Evolutionary conservation across 225 moss, liverwort and hornwort species (phyloP).

Genomic region (Pseudisothecium myosuroides): DNA sequence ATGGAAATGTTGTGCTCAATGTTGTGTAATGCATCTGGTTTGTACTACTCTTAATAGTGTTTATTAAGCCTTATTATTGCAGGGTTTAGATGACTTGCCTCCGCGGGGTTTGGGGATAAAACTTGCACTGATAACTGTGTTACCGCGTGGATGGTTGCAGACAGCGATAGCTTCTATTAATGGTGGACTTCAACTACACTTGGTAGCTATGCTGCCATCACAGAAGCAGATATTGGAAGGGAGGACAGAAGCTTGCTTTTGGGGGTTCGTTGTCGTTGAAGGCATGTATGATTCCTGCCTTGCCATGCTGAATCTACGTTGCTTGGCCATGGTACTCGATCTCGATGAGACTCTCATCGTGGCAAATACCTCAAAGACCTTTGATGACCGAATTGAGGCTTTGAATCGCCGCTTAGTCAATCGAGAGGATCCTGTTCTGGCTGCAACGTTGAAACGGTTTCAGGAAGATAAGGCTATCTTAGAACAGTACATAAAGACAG

Average conservation of each 20-base stretch:
- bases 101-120: neutral
- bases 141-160: constrained; percentile 27
- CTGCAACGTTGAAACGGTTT: constrained; percentile 71
- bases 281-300: constrained; percentile 94
- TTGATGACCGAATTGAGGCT: constrained; percentile 88
- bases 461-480: constrained; percentile 90
- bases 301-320: constrained; percentile 89
- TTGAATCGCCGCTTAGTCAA: constrained; percentile 54
- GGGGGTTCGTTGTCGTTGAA: constrained; percentile 72
- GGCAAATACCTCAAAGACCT: constrained; percentile 89
- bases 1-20: neutral
- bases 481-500: constrained; percentile 92
- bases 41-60: neutral
- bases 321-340: constrained; percentile 96
- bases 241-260: constrained; percentile 60
- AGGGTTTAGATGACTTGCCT: neutral
- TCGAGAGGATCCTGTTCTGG: constrained; percentile 55
- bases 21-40: neutral
- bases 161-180: constrained; percentile 67
- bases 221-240: constrained; percentile 37
- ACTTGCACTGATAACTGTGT: neutral
- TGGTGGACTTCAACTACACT: constrained; percentile 83
- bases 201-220: constrained; percentile 78
- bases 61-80: neutral
- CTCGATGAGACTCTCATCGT: constrained; percentile 97